These are phyloP conservation scores for Vigna hirtella DNA, from an alignment of 306 rosid genomes.

Conservation along the genomic window DNA sequence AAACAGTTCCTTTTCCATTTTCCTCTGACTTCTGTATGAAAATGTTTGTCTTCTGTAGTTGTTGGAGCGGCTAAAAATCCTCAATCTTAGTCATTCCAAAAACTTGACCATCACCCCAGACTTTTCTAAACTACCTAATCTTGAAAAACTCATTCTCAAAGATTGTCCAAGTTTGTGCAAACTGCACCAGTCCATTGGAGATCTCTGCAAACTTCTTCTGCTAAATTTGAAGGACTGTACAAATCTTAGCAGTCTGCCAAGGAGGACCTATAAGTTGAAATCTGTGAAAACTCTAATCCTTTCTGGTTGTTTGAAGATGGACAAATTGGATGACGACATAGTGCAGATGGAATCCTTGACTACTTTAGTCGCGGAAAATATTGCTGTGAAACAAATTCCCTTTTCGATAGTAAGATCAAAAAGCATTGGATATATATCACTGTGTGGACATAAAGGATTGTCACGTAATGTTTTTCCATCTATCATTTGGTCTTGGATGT, in stretches of 20 bases:
- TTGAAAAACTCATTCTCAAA: conserved; percentile 19
- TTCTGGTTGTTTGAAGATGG: not conserved
- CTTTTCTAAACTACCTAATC: too few relatives aligned
- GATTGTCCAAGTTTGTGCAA: conserved; percentile 34
- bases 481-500: conserved; percentile 2
- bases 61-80: too few relatives aligned
- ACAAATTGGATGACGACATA: not conserved
- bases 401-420: not conserved
- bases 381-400: conserved; percentile 36
- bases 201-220: not conserved
- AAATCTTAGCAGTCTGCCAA: conserved; percentile 20
- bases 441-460: not conserved
- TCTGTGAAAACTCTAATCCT: conserved; percentile 49
- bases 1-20: too few relatives aligned
- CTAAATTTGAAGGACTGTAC: conserved; percentile 30
- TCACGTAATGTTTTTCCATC: conserved; percentile 41
- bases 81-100: too few relatives aligned
- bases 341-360: conserved; percentile 50
- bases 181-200: conserved; percentile 49
- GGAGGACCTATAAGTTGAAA: conserved; percentile 34
- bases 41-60: too few relatives aligned
- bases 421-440: not conserved
- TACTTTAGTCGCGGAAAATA: conserved; percentile 44
- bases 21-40: too few relatives aligned
- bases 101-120: too few relatives aligned